Evolutionary conservation across 2,329 filamentous ascomycete genomes (phyloP).

Genomic region (Alternaria sp.): DNA sequence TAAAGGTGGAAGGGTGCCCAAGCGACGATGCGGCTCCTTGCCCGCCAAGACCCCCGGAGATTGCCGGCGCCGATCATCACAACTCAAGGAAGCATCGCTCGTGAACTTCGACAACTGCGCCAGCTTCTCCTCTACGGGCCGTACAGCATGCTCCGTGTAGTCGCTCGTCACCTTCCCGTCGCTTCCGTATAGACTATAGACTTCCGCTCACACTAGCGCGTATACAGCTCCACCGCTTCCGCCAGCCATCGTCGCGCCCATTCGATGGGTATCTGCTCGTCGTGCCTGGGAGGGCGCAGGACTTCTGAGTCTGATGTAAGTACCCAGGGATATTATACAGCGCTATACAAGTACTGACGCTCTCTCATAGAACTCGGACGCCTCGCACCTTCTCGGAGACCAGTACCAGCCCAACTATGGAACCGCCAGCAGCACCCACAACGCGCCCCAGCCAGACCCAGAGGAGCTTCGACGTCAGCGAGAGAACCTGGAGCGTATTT

Average conservation of each 20-base stretch:
- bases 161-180: slow-evolving; percentile 10
- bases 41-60: slow-evolving; percentile 7
- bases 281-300: slow-evolving; percentile 55
- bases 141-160: slow-evolving; percentile 19
- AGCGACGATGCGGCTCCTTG: background rate
- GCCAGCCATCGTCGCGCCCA: slow-evolving; percentile 14
- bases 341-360: slow-evolving; percentile 27
- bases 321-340: slow-evolving; percentile 11
- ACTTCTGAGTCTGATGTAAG: slow-evolving; percentile 54
- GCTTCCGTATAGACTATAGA: slow-evolving; percentile 2
- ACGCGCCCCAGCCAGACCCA: slow-evolving; percentile 53
- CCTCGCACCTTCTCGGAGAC: slow-evolving; percentile 55
- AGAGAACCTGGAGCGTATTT: slow-evolving; percentile 57
- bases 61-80: slow-evolving; percentile 12
- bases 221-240: background rate
- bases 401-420: slow-evolving; percentile 55
- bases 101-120: slow-evolving; percentile 4
- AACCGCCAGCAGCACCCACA: slow-evolving; percentile 45
- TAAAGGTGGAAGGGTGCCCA: too few species aligned
- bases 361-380: slow-evolving; percentile 50
- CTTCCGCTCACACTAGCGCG: background rate
- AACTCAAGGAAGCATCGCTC: slow-evolving; percentile 4
- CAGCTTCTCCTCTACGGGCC: slow-evolving; percentile 21
- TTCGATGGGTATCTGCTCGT: slow-evolving; percentile 58
- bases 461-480: slow-evolving; percentile 57